Evolutionary conservation across 768 basidiomycete species (phyloP).

Genomic region (Auricularia cornea): DNA sequence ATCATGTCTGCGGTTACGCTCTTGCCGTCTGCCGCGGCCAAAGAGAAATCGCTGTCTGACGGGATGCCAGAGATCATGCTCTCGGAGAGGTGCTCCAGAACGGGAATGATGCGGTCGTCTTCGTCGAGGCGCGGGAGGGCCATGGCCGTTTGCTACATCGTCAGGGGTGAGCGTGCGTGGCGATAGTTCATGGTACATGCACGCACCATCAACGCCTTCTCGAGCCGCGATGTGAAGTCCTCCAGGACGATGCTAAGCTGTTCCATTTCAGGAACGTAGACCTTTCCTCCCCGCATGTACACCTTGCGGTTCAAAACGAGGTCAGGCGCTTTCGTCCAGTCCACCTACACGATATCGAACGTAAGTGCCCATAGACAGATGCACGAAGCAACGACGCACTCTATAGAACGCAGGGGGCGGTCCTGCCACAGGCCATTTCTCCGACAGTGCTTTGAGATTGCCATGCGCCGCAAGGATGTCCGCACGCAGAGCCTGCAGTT

Average conservation of each 20-base stretch:
- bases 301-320: conserved; percentile 77
- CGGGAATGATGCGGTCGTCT: conserved; percentile 81
- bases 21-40: conserved; percentile 51
- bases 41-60: conserved; percentile 43
- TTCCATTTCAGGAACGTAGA: conserved; percentile 75
- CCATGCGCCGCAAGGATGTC: conserved; percentile 45
- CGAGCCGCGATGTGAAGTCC: conserved; percentile 69
- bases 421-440: neutral
- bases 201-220: conserved; percentile 67
- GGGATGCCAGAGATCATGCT: conserved; percentile 89
- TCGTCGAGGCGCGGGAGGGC: conserved; percentile 88
- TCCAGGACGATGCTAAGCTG: conserved; percentile 81
- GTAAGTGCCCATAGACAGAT: conserved; percentile 1
- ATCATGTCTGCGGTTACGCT: conserved; percentile 91
- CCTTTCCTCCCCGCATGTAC: conserved; percentile 69
- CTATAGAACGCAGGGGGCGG: conserved; percentile 39
- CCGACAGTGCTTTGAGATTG: conserved; percentile 11
- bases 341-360: conserved; percentile 47
- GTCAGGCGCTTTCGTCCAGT: conserved; percentile 92
- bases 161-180: neutral
- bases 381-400: conserved; percentile 32
- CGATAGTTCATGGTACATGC: neutral
- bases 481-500: conserved; percentile 39
- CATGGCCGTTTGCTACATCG: conserved; percentile 66
- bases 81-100: conserved; percentile 85